phyloP scores from a whole-genome alignment of 257 asterid species.

The Plantago elongata region DNA sequence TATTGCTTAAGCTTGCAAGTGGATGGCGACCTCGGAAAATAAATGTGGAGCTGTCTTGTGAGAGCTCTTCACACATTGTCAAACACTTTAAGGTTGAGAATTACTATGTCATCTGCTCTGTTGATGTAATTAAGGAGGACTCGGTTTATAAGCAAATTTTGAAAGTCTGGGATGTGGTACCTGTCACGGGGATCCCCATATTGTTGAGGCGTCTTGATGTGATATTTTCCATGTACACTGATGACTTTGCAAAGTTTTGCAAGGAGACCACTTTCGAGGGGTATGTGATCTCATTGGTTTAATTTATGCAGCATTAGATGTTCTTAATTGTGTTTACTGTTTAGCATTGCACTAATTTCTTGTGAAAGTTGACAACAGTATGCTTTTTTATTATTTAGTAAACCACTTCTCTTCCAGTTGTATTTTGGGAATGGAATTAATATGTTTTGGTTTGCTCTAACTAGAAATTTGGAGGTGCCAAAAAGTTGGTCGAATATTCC shows the following conservation, averaged over 20 bases:
- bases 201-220: constrained; percentile 44
- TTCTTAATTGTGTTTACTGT: background rate
- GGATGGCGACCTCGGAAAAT: constrained; percentile 72
- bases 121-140: constrained; percentile 37
- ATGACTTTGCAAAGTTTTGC: constrained; percentile 46
- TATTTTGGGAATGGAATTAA: background rate
- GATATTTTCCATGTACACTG: constrained; percentile 42
- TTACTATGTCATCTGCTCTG: constrained; percentile 42
- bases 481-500: constrained; percentile 39
- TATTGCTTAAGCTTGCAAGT: constrained; percentile 46
- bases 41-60: constrained; percentile 38
- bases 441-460: constrained; percentile 3
- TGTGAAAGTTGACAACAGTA: background rate
- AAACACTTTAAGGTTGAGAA: constrained; percentile 50
- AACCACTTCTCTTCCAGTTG: no score
- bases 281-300: constrained; percentile 26
- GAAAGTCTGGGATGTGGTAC: constrained; percentile 59
- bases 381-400: no score
- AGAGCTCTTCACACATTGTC: constrained; percentile 39
- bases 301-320: background rate
- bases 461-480: constrained; percentile 55
- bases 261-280: constrained; percentile 39
- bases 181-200: constrained; percentile 39
- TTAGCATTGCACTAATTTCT: background rate
- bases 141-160: constrained; percentile 42